Percentiles rank a stretch among this genome's conserved stretches.
Conservation (phyloP, 345 rosid genomes). For the Aquilaria malaccensis region DNA sequence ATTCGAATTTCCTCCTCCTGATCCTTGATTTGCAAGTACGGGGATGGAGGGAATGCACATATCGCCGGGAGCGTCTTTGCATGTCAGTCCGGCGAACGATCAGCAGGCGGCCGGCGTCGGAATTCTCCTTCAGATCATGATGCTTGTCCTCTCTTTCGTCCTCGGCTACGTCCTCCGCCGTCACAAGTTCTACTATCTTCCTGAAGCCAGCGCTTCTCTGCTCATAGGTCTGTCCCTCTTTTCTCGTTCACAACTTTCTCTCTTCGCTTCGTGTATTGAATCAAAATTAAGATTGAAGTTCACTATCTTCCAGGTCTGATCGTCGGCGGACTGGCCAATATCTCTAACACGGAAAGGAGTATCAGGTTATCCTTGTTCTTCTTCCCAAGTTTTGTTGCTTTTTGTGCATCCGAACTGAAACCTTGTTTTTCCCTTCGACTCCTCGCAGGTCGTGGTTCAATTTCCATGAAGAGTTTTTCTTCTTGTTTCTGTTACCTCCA, state of each 20-base stretch:
- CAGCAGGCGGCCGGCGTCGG: slow-evolving; percentile 99
- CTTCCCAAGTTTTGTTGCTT: slow-evolving; percentile 6
- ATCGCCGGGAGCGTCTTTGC: slow-evolving; percentile 43
- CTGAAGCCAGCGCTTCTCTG: slow-evolving; percentile 98
- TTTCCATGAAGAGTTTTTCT: slow-evolving; percentile 97
- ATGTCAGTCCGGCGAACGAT: slow-evolving; percentile 53
- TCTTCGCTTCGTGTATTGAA: no score
- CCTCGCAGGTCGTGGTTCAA: slow-evolving; percentile 87
- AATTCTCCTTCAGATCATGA: slow-evolving; percentile 98
- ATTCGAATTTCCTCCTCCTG: no score
- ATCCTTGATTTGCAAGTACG: slow-evolving; percentile 3
- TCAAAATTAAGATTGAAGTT: neutral
- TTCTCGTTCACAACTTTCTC: neutral
- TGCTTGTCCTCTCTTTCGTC: slow-evolving; percentile 98
- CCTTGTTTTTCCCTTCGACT: neutral
- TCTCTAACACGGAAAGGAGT: slow-evolving; percentile 83
- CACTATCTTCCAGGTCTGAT: slow-evolving; percentile 45
- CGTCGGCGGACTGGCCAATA: slow-evolving; percentile 89
- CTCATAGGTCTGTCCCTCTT: slow-evolving; percentile 53
- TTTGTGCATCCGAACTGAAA: slow-evolving; percentile 6
- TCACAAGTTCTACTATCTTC: slow-evolving; percentile 87
- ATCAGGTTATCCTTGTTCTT: slow-evolving; percentile 45
- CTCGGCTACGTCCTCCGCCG: slow-evolving; percentile 98
- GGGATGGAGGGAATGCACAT: slow-evolving; percentile 26
- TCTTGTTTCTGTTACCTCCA: slow-evolving; percentile 89